phyloP scores from a whole-genome alignment of 225 moss, liverwort and hornwort genomes.

The Physcomitrium patens region DNA sequence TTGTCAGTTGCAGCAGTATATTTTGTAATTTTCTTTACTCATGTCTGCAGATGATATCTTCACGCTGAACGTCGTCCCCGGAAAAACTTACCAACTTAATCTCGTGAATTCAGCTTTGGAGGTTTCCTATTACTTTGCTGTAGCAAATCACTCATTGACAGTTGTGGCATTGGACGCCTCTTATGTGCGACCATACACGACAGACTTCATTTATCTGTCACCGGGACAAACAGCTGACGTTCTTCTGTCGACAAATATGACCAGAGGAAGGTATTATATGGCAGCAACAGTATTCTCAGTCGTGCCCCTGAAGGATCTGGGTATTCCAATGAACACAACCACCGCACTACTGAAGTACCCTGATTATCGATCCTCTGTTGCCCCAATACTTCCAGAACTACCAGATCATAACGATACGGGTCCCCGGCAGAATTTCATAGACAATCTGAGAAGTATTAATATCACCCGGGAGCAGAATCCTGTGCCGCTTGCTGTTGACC shows the following conservation, averaged over 20 bases:
- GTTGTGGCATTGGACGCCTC: constrained; percentile 59
- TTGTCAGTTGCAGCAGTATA: neutral
- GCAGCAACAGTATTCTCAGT: constrained; percentile 55
- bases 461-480: constrained; percentile 29
- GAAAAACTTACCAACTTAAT: constrained; percentile 57
- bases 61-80: constrained; percentile 40
- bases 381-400: constrained; percentile 48
- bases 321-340: constrained; percentile 43
- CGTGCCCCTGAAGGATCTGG: constrained; percentile 31
- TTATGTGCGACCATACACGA: constrained; percentile 46
- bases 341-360: constrained; percentile 58
- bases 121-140: constrained; percentile 51
- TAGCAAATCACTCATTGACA: constrained; percentile 57
- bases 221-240: constrained; percentile 70
- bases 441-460: constrained; percentile 41
- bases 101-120: constrained; percentile 65
- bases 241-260: constrained; percentile 42
- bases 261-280: constrained; percentile 47
- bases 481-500: constrained; percentile 45
- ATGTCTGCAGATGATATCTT: constrained; percentile 43
- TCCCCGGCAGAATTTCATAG: constrained; percentile 39
- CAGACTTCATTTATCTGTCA: constrained; percentile 36
- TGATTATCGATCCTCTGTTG: constrained; percentile 7
- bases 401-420: constrained; percentile 52
- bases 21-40: constrained; percentile 13